Conservation (phyloP, 2,329 filamentous ascomycete genomes). For the Hypoxylon sp. region DNA sequence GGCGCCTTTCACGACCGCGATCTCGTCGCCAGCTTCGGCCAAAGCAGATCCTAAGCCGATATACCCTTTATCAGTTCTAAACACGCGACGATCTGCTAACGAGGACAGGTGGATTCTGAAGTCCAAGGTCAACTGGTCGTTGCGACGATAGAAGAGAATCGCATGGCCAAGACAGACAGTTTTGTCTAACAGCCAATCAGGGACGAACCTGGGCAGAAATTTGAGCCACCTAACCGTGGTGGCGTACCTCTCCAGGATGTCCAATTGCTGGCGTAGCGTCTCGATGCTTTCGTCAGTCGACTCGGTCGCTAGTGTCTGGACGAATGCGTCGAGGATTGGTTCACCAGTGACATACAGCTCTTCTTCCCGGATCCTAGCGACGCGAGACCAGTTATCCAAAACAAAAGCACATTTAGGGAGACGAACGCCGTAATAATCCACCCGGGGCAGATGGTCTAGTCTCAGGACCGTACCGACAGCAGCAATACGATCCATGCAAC, state of each 20-base stretch:
- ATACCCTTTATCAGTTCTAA: slow-evolving; percentile 37
- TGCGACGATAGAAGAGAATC: slow-evolving; percentile 28
- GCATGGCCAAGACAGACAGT: slow-evolving; percentile 24
- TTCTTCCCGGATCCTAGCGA: slow-evolving; percentile 2
- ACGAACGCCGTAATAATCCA: slow-evolving; percentile 31
- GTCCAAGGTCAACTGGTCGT: slow-evolving; percentile 37
- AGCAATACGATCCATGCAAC: slow-evolving; percentile 35
- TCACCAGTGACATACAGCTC: slow-evolving; percentile 33
- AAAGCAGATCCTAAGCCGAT: slow-evolving; percentile 40
- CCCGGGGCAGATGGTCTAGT: slow-evolving; percentile 29
- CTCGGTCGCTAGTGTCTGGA: slow-evolving; percentile 33
- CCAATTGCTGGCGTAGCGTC: slow-evolving; percentile 29
- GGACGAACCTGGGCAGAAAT: slow-evolving; percentile 20
- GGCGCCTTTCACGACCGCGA: slow-evolving; percentile 37
- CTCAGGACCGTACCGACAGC: slow-evolving; percentile 32
- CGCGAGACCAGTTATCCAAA: slow-evolving; percentile 32
- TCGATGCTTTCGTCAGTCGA: slow-evolving; percentile 30
- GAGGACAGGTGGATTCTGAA: slow-evolving; percentile 39
- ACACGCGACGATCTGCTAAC: slow-evolving; percentile 33
- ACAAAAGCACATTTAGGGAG: slow-evolving; percentile 39
- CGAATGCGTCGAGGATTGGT: slow-evolving; percentile 38
- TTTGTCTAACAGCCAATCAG: slow-evolving; percentile 32
- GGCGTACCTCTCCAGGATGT: slow-evolving; percentile 36
- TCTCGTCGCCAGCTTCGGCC: slow-evolving; percentile 35
- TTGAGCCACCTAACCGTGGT: slow-evolving; percentile 27